phyloP scores from a whole-genome alignment of 805 yeast genomes.

The Teunomyces tritomae region DNA sequence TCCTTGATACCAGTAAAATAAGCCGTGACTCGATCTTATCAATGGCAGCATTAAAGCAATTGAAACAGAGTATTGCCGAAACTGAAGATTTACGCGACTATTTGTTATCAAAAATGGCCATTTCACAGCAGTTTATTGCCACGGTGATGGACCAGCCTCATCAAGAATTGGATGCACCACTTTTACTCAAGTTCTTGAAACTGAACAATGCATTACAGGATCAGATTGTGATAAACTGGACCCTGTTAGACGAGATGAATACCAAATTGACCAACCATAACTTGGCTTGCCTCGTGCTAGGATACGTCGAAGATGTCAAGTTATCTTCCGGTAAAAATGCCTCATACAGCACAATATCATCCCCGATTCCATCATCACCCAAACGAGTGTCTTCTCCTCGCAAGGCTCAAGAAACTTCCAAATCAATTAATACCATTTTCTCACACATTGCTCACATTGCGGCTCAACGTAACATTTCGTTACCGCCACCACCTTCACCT shows the following conservation, averaged over 20 bases:
- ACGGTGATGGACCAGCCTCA: conserved; percentile 47
- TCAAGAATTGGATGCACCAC: conserved; percentile 48
- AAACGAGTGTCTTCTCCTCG: conserved; percentile 3
- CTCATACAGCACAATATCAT: conserved; percentile 1
- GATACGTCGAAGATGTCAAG: conserved; percentile 45
- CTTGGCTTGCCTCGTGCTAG: conserved; percentile 43
- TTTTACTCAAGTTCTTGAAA: conserved; percentile 30
- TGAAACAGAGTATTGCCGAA: conserved; percentile 29
- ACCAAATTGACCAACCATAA: conserved; percentile 39
- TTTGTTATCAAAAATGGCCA: conserved; percentile 25
- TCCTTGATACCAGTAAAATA: conserved; percentile 38
- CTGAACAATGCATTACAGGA: conserved; percentile 31
- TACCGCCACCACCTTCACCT: conserved; percentile 34
- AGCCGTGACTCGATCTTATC: conserved; percentile 33
- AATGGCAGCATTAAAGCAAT: conserved; percentile 21
- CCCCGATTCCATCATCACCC: conserved; percentile 11
- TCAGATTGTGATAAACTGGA: conserved; percentile 19
- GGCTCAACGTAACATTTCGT: conserved; percentile 37
- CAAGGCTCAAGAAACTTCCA: conserved; percentile 8
- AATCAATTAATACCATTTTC: conserved; percentile 43
- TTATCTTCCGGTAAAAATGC: conserved; percentile 14
- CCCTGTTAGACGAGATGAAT: conserved; percentile 28
- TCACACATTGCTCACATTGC: conserved; percentile 48
- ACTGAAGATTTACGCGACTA: conserved; percentile 31
- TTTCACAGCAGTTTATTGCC: conserved; percentile 33